These are phyloP conservation scores for Aspergillus arachidicola DNA, from an alignment of 2,329 filamentous ascomycete species.

Conservation along the genomic window DNA sequence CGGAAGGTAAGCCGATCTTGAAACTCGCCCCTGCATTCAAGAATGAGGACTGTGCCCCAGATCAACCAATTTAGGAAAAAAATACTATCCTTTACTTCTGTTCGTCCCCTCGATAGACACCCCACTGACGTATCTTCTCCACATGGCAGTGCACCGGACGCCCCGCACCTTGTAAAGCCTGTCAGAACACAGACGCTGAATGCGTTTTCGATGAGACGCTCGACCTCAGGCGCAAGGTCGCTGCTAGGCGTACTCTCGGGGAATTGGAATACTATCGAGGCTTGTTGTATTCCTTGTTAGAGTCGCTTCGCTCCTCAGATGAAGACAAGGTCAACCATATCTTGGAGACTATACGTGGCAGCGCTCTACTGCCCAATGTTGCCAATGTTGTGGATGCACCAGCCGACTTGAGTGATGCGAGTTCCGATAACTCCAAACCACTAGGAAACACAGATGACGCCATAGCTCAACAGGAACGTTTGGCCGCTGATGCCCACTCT, in stretches of 20 bases:
- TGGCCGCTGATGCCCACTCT: conserved; percentile 22
- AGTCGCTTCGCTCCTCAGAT: conserved; percentile 30
- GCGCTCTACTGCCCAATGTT: conserved; percentile 29
- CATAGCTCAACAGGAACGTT: conserved; percentile 7
- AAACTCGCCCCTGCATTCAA: background rate
- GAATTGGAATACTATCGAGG: conserved; percentile 39
- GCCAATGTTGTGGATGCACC: conserved; percentile 25
- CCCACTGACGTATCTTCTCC: conserved; percentile 5
- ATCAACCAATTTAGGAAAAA: background rate
- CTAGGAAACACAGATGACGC: conserved; percentile 11
- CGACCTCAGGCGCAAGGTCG: conserved; percentile 41
- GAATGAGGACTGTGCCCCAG: background rate
- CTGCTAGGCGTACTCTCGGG: conserved; percentile 36
- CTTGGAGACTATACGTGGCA: conserved; percentile 30
- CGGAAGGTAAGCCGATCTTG: conserved; percentile 32
- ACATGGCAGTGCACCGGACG: conserved; percentile 37
- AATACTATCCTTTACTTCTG: background rate
- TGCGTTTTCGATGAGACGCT: conserved; percentile 41
- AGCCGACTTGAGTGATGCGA: conserved; percentile 22
- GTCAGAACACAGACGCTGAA: conserved; percentile 29
- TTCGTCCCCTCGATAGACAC: background rate
- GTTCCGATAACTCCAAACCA: conserved; percentile 16
- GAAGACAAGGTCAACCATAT: conserved; percentile 27
- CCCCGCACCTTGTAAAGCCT: conserved; percentile 40
- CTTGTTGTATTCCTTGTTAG: conserved; percentile 34